These are phyloP conservation scores for Capsicum chinense DNA, from an alignment of 257 asterid genomes.

Conservation along the genomic window DNA sequence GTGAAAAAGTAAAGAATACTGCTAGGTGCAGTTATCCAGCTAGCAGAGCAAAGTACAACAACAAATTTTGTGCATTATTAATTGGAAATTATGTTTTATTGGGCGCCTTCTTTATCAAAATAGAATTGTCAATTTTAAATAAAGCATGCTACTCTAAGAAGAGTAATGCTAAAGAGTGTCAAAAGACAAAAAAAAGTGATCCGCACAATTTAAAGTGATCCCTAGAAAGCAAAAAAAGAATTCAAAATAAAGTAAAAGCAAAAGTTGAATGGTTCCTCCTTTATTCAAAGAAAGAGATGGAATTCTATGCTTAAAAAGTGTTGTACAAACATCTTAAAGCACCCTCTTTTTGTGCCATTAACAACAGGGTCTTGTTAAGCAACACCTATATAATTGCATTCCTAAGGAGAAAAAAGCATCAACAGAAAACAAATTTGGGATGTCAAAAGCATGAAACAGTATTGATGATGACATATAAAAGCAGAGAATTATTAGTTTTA, in stretches of 20 bases:
- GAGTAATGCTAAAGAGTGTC: slow-evolving; percentile 17
- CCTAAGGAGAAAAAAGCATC: too few relatives aligned
- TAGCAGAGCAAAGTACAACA: slow-evolving; percentile 17
- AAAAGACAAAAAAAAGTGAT: slow-evolving; percentile 28
- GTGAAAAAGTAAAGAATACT: slow-evolving; percentile 50
- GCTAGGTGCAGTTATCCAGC: slow-evolving; percentile 18
- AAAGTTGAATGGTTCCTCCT: slow-evolving; percentile 46
- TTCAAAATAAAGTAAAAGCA: slow-evolving; percentile 49
- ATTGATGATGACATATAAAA: background rate
- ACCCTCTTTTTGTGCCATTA: slow-evolving; percentile 17
- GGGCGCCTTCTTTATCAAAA: background rate
- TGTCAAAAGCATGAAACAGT: background rate
- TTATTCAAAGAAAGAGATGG: slow-evolving; percentile 46
- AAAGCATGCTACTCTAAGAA: slow-evolving; percentile 25
- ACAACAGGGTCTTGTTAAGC: slow-evolving; percentile 16
- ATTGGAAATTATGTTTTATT: slow-evolving; percentile 7
- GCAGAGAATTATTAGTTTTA: background rate
- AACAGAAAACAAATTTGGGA: background rate
- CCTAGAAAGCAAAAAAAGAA: slow-evolving; percentile 43
- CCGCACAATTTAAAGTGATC: slow-evolving; percentile 32
- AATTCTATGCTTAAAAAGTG: slow-evolving; percentile 53
- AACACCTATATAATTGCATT: slow-evolving; percentile 31
- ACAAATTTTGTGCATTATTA: slow-evolving; percentile 6
- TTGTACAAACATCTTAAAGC: slow-evolving; percentile 28
- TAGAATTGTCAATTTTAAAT: background rate